Evolutionary conservation across 495 filamentous ascomycete species (phyloP), one percentile per base, ranked within the genome.

Genomic region (Lentithecium fluviatile): DNA sequence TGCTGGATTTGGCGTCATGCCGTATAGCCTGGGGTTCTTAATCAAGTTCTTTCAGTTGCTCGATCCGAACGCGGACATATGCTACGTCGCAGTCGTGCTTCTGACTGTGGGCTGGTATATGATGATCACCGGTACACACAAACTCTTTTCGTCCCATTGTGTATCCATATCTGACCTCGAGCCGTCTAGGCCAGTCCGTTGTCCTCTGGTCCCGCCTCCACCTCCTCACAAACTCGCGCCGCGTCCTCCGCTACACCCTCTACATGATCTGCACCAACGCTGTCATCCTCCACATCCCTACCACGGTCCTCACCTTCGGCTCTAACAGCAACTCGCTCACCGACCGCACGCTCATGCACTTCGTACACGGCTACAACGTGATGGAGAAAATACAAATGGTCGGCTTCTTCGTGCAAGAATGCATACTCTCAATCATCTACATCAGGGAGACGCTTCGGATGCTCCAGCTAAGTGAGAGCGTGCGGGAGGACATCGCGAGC

Each of bases 151-250:
- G 10, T 32, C 29, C 29, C 29, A 32, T 32, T 10, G 3, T 4
- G 29, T 10, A 32, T 10, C 29, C 3, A 32, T 32, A 3, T 32
- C 29, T 32, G 10, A 32, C 10, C 4, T 32, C 10, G 29, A 32
- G 10, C 10, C 10, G 29, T 32, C 29, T 32, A 54, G 61, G 61
- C 11, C 84, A 87, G 69, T 83, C 83, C 4, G 65, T 88, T 40
- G 84, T 88, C 11, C 75, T 88, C 19, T 88, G 83, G 72, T 88
- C 85, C 2, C 80, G 85, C n/a, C 77, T 88, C 4, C 82, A 87
- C 65, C 73, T 88, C 42, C 75, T 89, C 37, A 70, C 82, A 26
- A 72, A 73, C 23, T 79, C 81, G 24, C 73, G 72, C n/a, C 72
- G 71, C 24, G 67, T 78, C 17, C 74, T 87, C 2, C 77, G 79